Evolutionary conservation across 2,329 filamentous ascomycete genomes (phyloP), one percentile per base, ranked within the genome.

Genomic region (Colletotrichum musicola): DNA sequence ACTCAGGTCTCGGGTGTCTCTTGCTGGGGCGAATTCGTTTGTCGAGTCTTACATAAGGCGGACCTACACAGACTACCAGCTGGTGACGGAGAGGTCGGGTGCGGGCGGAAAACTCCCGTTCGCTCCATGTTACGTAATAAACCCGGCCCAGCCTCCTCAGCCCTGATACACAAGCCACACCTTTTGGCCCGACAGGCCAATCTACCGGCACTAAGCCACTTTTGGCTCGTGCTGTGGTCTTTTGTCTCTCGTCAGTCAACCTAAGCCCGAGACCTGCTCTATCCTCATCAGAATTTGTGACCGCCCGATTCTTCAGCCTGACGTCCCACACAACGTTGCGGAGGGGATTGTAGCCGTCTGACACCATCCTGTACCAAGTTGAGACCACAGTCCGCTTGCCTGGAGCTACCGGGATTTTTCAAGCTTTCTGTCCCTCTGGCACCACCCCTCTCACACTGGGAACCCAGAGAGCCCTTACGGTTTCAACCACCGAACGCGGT

Each of bases 281-380:
- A 59, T 71, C 51, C 53, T 71, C 66, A 65, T 49, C 69, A 71
- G 69, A 71, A 62, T 66, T 69, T 69, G 54, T 62, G 62, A 65
- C 62, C 56, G 61, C 69, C 46, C 55, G 56, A 68, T 62, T 69
- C 65, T 65, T 66, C 69, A 71, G 69, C 61, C 61, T 59, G 69
- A 64, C 62, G 69, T 71, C 65, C 62, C 69, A 62, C 69, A 65
- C 44, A 66, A 69, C 61, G 66, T 71, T 69, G 62, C 61, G 54
- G 61, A 69, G 62, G 68, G 66, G 62, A 71, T 71, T 66, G 47
- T 66, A 65, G 61, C 54, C 40, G 56, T 69, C 61, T 71, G 69
- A 71, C 53, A 65, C 61, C 61, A 62, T 70, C 50, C 46, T 69
- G 20, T 57, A 62, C 47, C 56, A 27, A 65, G 46, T 68, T 69